A percentile compares a stretch with the other conserved stretches of the same genome.
phyloP scores from a whole-genome alignment of 2,329 filamentous ascomycete species.

The Gyromitra esculenta region DNA sequence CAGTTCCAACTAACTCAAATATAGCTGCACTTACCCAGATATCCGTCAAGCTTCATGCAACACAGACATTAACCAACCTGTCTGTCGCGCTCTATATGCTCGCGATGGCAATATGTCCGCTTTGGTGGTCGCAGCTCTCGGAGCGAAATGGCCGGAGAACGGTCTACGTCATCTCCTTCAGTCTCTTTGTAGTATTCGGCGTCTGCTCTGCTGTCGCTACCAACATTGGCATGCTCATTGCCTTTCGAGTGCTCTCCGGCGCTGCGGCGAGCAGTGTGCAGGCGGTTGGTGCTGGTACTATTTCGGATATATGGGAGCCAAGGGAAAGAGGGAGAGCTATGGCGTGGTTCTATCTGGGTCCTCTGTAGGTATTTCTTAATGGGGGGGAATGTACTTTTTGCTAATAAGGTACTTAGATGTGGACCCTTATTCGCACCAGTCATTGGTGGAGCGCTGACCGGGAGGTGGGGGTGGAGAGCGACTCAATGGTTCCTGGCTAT shows the following conservation, averaged over 20 bases:
- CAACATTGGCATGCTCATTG: conserved; percentile 72
- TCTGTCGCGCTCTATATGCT: conserved; percentile 84
- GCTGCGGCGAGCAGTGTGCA: conserved; percentile 83
- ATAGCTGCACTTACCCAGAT: conserved; percentile 75
- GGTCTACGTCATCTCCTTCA: conserved; percentile 81
- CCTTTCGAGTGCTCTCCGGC: conserved; percentile 77
- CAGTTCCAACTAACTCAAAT: conserved; percentile 16
- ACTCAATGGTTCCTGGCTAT: conserved; percentile 81
- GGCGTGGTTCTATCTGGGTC: conserved; percentile 83
- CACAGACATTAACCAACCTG: conserved; percentile 75
- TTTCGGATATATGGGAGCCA: conserved; percentile 81
- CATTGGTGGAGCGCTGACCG: conserved; percentile 76
- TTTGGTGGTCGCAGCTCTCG: conserved; percentile 88
- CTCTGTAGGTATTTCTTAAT: conserved; percentile 63
- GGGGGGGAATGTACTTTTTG: neutral
- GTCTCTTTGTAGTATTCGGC: conserved; percentile 76
- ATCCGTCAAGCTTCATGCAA: conserved; percentile 69
- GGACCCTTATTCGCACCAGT: conserved; percentile 80
- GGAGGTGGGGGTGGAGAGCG: conserved; percentile 76
- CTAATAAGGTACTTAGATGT: conserved; percentile 58
- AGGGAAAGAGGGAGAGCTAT: conserved; percentile 79
- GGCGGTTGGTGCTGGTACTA: conserved; percentile 83
- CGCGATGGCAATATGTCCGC: conserved; percentile 81
- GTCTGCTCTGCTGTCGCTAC: conserved; percentile 74
- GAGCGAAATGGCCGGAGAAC: conserved; percentile 75